Evolutionary conservation across 1,284 basidiomycete species (phyloP).

Genomic region (Microbotryomycetes sp.): DNA sequence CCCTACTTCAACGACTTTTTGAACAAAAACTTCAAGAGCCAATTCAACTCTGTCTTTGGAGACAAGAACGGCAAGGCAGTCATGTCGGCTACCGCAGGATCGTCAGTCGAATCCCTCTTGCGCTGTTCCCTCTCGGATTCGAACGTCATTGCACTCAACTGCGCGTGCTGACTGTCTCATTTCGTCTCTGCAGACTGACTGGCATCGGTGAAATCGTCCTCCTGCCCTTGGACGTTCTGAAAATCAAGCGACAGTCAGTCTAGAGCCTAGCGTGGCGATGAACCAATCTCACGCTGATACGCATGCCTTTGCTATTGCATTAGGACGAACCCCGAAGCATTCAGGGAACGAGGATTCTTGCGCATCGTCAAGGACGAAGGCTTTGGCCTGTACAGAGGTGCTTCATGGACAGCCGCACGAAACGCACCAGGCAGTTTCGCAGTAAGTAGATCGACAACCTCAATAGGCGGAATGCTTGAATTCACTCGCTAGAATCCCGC

Average conservation of each 20-base stretch:
- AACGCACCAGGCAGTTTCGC: constrained; percentile 96
- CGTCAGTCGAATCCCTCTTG: constrained; percentile 50
- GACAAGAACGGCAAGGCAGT: constrained; percentile 92
- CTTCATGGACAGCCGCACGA: constrained; percentile 98
- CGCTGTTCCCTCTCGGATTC: background rate
- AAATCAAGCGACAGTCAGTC: constrained; percentile 81
- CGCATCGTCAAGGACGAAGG: constrained; percentile 91
- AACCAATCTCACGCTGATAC: background rate
- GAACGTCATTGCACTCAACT: background rate
- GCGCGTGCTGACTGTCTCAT: background rate
- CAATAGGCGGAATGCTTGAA: too few species aligned
- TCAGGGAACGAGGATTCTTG: constrained; percentile 82
- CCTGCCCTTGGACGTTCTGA: constrained; percentile 88
- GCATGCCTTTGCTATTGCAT: too few species aligned
- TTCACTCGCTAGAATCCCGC: too few species aligned
- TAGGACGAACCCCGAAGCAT: constrained; percentile 85
- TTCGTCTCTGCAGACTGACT: constrained; percentile 56
- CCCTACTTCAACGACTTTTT: constrained; percentile 95
- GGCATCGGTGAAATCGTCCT: constrained; percentile 96
- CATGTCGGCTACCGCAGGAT: constrained; percentile 91
- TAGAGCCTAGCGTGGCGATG: too few species aligned
- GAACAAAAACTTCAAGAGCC: constrained; percentile 51
- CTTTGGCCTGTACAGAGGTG: constrained; percentile 80
- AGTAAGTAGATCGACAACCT: constrained; percentile 55
- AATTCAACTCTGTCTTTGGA: constrained; percentile 83